These are phyloP conservation scores for Populus ilicifolia DNA, from an alignment of 345 rosid species.

Conservation along the genomic window DNA sequence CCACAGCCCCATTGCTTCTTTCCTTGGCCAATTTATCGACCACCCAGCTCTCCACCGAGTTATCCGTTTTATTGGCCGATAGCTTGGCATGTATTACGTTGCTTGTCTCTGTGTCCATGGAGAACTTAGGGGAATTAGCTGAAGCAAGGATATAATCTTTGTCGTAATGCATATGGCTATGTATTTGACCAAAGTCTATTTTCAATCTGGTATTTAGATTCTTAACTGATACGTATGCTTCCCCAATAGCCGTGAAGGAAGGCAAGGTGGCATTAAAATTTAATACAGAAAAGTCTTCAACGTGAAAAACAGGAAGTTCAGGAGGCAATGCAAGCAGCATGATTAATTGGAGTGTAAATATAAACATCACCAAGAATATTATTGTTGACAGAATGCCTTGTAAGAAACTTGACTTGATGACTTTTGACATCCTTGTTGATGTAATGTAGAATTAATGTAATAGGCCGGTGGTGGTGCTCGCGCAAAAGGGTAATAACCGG, in stretches of 20 bases:
- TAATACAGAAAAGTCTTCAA: conserved; percentile 43
- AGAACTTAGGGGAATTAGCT: conserved; percentile 13
- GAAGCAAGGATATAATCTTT: conserved; percentile 24
- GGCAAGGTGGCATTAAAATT: conserved; percentile 40
- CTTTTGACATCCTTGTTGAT: conserved; percentile 9
- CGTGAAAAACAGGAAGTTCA: conserved; percentile 36
- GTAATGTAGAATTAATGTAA: conserved; percentile 23
- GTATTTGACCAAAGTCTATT: conserved; percentile 48
- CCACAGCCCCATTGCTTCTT: conserved; percentile 19
- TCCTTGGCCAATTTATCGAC: conserved; percentile 25
- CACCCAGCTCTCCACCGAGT: conserved; percentile 5
- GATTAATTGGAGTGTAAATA: conserved; percentile 33
- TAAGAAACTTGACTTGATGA: conserved; percentile 27
- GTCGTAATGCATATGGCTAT: conserved; percentile 43
- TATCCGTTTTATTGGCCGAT: neutral
- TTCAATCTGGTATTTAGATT: conserved; percentile 67
- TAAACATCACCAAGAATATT: conserved; percentile 30
- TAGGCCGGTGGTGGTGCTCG: conserved; percentile 45
- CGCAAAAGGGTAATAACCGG: conserved; percentile 12
- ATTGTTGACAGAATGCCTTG: conserved; percentile 38
- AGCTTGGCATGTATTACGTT: neutral
- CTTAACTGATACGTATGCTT: conserved; percentile 45
- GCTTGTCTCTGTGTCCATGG: conserved; percentile 11
- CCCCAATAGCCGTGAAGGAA: conserved; percentile 38
- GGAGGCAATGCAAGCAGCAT: conserved; percentile 71